Conservation (phyloP, 768 basidiomycete genomes). For the Calocera viscosa region DNA sequence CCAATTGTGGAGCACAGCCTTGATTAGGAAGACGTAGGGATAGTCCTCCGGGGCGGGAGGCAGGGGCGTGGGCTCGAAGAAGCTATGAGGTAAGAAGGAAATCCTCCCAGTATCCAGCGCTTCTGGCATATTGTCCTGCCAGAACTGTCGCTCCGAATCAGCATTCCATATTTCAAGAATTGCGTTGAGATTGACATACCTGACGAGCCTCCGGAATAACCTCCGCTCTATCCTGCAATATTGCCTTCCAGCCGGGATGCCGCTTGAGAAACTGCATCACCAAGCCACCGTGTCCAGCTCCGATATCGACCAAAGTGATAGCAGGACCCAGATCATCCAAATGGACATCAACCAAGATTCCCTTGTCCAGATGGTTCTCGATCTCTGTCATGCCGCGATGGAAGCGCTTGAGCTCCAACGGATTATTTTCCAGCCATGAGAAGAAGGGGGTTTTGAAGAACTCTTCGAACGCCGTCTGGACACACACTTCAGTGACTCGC, state of each 20-base stretch:
- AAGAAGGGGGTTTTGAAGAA: background rate
- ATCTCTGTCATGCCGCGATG: background rate
- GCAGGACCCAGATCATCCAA: background rate
- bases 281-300: background rate
- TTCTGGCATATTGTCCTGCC: background rate
- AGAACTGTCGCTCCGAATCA: background rate
- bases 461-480: background rate
- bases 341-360: background rate
- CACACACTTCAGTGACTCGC: background rate
- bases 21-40: constrained; percentile 2
- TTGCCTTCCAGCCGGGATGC: background rate
- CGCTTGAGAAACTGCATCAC: constrained; percentile 4
- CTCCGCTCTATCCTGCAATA: background rate
- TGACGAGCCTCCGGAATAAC: background rate
- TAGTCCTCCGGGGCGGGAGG: background rate
- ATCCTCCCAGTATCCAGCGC: background rate
- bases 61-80: background rate
- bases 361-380: background rate
- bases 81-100: background rate
- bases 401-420: background rate
- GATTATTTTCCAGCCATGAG: background rate
- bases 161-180: background rate
- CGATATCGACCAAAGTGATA: background rate
- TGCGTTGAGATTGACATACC: background rate
- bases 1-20: background rate